Conservation (phyloP, 371 early-diverging fungal species). For the Modicella reniformis region DNA sequence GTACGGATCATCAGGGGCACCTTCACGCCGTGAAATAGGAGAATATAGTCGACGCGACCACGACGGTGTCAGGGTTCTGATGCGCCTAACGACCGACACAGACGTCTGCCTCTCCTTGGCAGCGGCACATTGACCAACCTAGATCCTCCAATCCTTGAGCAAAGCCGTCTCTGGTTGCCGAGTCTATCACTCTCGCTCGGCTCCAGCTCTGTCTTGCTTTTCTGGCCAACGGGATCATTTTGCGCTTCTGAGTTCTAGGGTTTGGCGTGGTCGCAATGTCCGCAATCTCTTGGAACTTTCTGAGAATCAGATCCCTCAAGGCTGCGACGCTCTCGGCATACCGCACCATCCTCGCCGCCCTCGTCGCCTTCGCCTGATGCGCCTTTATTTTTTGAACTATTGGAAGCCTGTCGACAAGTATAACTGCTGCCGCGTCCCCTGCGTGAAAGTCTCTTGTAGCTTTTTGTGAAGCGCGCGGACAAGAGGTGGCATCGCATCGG, state of each 20-base stretch:
- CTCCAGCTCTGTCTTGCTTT: not conserved
- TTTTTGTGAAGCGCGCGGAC: not conserved
- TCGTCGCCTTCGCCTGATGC: constrained; percentile 1
- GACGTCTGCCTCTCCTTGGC: constrained; percentile 12
- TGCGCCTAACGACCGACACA: not conserved
- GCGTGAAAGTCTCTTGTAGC: too few relatives aligned
- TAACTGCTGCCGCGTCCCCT: too few relatives aligned
- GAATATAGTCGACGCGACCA: not conserved
- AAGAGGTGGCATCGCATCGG: not conserved
- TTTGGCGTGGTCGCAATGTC: not conserved
- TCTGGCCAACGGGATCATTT: not conserved
- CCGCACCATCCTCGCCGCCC: not conserved
- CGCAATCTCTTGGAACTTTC: not conserved
- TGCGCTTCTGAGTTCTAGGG: not conserved
- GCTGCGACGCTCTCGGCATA: not conserved
- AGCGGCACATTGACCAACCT: constrained; percentile 1
- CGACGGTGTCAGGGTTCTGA: not conserved
- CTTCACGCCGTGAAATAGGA: not conserved
- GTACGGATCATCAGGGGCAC: not conserved
- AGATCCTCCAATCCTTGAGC: not conserved
- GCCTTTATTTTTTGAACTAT: too few relatives aligned
- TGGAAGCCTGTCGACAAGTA: too few relatives aligned
- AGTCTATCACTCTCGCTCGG: not conserved
- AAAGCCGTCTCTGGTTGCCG: not conserved
- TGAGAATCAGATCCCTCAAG: not conserved